Evolutionary conservation across 1,139 yeast genomes (phyloP).

Genomic region (Starmera stellimalicola): DNA sequence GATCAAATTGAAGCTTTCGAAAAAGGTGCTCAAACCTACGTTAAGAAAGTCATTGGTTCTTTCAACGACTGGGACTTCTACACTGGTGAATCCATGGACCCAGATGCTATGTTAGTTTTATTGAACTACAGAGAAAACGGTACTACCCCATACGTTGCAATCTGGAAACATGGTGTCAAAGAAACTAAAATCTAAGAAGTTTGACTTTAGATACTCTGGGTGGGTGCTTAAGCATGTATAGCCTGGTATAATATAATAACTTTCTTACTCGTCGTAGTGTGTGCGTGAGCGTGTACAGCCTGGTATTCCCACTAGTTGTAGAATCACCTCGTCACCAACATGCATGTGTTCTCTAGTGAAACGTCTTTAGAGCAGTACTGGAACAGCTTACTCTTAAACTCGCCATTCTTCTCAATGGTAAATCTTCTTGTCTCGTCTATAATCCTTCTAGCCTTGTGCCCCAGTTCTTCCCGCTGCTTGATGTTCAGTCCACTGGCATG

Average conservation of each 20-base stretch:
- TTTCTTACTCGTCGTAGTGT: too few species aligned
- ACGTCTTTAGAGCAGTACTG: constrained; percentile 47
- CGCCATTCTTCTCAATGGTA: constrained; percentile 26
- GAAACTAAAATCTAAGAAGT: constrained; percentile 72
- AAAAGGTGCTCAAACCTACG: constrained; percentile 94
- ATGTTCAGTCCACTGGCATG: constrained; percentile 35
- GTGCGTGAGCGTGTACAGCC: too few species aligned
- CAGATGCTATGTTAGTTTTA: constrained; percentile 95
- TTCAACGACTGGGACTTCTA: constrained; percentile 99
- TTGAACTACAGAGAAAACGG: constrained; percentile 99
- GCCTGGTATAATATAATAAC: too few species aligned
- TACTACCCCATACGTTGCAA: constrained; percentile 90
- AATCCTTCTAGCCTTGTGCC: constrained; percentile 58
- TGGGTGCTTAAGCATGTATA: neutral
- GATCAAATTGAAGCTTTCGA: constrained; percentile 80
- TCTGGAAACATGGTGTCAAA: constrained; percentile 97
- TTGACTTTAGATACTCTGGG: neutral
- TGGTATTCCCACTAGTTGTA: neutral
- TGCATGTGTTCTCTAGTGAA: constrained; percentile 66
- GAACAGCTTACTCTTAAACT: constrained; percentile 38
- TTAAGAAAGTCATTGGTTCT: constrained; percentile 88
- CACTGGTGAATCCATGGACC: constrained; percentile 99
- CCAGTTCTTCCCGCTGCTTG: constrained; percentile 45
- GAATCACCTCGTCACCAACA: constrained; percentile 24
- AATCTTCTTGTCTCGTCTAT: constrained; percentile 57